These are phyloP conservation scores for Citrullus mucosospermus DNA, from an alignment of 306 rosid genomes.

Conservation along the genomic window DNA sequence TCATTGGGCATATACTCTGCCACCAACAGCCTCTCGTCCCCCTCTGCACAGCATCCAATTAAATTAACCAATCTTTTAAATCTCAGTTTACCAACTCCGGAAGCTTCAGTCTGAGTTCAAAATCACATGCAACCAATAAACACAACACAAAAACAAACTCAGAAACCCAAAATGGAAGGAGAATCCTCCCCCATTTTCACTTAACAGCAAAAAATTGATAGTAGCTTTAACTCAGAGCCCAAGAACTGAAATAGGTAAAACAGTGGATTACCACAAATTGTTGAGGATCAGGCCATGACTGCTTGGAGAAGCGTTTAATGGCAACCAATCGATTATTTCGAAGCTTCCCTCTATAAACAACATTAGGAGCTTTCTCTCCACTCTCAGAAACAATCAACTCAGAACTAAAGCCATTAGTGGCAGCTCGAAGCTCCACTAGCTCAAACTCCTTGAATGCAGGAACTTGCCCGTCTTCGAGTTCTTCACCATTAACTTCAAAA, in stretches of 20 bases:
- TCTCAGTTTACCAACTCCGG: constrained; percentile 22
- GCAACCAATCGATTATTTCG: constrained; percentile 24
- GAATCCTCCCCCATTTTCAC: not conserved
- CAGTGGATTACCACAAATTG: constrained; percentile 23
- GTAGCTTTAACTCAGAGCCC: not conserved
- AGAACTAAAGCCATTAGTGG: constrained; percentile 25
- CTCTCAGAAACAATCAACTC: constrained; percentile 29
- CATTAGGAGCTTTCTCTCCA: constrained; percentile 33
- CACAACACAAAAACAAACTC: not conserved
- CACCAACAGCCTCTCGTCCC: constrained; percentile 27
- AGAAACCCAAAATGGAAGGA: not conserved
- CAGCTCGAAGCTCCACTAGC: constrained; percentile 23
- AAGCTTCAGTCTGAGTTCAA: constrained; percentile 17
- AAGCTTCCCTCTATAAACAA: constrained; percentile 31
- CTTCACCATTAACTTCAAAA: constrained; percentile 12
- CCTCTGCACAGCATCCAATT: constrained; percentile 26
- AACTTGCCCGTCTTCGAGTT: constrained; percentile 14
- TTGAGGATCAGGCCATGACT: constrained; percentile 31
- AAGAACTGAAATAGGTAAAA: not conserved
- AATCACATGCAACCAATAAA: not conserved
- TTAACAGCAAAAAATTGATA: not conserved
- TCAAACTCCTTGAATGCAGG: constrained; percentile 20
- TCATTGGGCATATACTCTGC: constrained; percentile 30
- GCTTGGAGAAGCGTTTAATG: constrained; percentile 28
- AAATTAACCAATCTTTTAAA: constrained; percentile 21